Base-by-base conservation (phyloP, 768 basidiomycete species). In the Suillus cothurnatus region DNA sequence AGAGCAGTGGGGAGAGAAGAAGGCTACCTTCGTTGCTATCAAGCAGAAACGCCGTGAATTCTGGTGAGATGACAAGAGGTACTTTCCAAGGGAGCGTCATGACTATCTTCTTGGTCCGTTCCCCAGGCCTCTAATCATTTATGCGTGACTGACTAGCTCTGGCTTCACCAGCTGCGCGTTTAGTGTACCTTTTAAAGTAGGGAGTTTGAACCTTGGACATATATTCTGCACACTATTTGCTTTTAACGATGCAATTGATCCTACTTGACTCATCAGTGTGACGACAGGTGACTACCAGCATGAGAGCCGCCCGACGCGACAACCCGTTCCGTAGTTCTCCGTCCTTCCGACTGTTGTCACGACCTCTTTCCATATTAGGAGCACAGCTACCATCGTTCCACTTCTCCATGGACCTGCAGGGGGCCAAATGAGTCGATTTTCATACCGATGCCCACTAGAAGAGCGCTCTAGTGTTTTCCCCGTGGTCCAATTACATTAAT, bases 1-100 rank as follows among this genome's bases (percentile, higher is more conserved):
- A 67, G 84, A 79, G 32, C 79, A 80, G 66, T 94, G 93, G 93
- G 88, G 91, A 28, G 89, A 93, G 77, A 83, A 84, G 72, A 88
- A 88, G 76, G 70, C 81, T 50, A 79, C 88, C 63, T 80, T 85
- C 6, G 82, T 81, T 74, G 88, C 88, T n/a, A 86, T 93, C 59
- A 78, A 83, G 69, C 81, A 81, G 72, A 91, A 88, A 76, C 83
- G 92, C 68, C 85, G 85, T 69, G 84, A 87, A 73, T 82, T 89
- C 71, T 94, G 93, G 93, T 94, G 82, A 80, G 38, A 39, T 39
- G 38, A 39, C 38, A 39, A 39, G 38, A 38, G 17, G 50, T 28
- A 52, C 50, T 14, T 23, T 4, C 47, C 47, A 26, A 15, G 9
- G 28, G 57, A 38, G 9, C 38, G 4, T 1, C n/a, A 19, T 57